phyloP scores from a whole-genome alignment of 2,329 filamentous ascomycete species.

The Diaporthe sp. region DNA sequence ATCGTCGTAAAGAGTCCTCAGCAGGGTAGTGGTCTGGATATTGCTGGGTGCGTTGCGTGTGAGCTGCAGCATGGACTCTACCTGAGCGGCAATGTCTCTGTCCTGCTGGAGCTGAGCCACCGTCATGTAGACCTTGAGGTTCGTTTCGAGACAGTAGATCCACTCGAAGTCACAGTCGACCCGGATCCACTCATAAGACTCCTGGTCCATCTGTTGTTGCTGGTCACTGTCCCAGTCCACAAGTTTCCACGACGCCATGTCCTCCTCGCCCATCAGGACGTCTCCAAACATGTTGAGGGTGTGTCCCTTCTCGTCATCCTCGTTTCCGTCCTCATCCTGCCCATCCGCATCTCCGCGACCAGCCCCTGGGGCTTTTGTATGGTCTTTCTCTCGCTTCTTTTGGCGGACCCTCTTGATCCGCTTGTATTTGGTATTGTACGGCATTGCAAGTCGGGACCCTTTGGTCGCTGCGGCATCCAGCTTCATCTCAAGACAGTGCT shows the following conservation, averaged over 20 bases:
- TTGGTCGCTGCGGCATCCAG: conserved; percentile 77
- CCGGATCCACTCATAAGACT: conserved; percentile 98
- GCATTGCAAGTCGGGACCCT: conserved; percentile 85
- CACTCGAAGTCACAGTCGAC: conserved; percentile 99
- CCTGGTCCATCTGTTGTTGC: conserved; percentile 90
- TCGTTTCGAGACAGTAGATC: conserved; percentile 85
- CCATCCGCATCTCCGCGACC: conserved; percentile 60
- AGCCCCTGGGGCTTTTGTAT: conserved; percentile 67
- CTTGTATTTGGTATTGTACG: conserved; percentile 99
- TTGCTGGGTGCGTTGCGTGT: conserved; percentile 74
- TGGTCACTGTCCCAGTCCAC: conserved; percentile 91
- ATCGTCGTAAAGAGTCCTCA: conserved; percentile 88
- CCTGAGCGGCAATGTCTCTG: conserved; percentile 91
- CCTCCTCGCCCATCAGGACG: conserved; percentile 84
- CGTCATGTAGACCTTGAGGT: conserved; percentile 97
- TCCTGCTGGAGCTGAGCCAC: conserved; percentile 97
- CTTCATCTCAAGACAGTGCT: conserved; percentile 96
- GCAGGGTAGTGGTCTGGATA: conserved; percentile 88
- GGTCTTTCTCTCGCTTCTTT: conserved; percentile 75
- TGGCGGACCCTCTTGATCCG: conserved; percentile 85
- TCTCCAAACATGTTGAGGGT: conserved; percentile 92
- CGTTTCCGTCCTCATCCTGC: conserved; percentile 64
- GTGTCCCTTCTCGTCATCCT: conserved; percentile 73
- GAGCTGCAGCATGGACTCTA: conserved; percentile 81
- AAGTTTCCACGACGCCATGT: conserved; percentile 84